phyloP scores from a whole-genome alignment of 1,284 basidiomycete genomes.

The Cryptococcus maquisensis region DNA sequence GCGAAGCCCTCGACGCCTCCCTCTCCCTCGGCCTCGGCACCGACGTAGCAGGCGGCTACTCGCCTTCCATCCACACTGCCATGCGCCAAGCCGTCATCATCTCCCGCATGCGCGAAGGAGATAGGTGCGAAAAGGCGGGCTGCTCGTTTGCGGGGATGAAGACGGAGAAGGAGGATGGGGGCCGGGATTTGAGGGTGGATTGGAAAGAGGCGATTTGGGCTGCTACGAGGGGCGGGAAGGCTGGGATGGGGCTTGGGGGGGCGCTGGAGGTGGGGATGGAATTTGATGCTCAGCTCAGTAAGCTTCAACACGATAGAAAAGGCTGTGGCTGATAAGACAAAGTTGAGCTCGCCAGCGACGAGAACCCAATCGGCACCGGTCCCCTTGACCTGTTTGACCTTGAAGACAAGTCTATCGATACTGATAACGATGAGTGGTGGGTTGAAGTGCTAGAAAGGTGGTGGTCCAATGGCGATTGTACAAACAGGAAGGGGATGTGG shows the following conservation, averaged over 20 bases:
- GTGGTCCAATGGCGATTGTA: conserved; percentile 73
- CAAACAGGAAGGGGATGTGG: conserved; percentile 66
- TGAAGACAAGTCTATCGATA: neutral
- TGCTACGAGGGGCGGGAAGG: conserved; percentile 69
- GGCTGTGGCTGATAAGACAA: neutral
- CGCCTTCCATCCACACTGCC: conserved; percentile 64
- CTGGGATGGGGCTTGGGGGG: conserved; percentile 60
- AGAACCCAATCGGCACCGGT: conserved; percentile 53
- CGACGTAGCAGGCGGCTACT: conserved; percentile 81
- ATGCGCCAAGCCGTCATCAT: conserved; percentile 73
- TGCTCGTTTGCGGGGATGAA: conserved; percentile 8
- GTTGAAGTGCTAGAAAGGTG: conserved; percentile 71
- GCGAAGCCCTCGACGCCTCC: conserved; percentile 62
- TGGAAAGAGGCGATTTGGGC: conserved; percentile 77
- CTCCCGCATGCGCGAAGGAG: conserved; percentile 66
- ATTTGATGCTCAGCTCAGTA: conserved; percentile 77
- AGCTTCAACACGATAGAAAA: conserved; percentile 34
- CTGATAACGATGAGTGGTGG: conserved; percentile 37
- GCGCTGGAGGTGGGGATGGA: conserved; percentile 62
- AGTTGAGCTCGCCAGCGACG: conserved; percentile 18
- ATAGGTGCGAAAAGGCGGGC: conserved; percentile 41
- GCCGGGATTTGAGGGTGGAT: conserved; percentile 53
- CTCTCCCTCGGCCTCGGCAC: conserved; percentile 72
- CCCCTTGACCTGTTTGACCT: conserved; percentile 64
- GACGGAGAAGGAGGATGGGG: conserved; percentile 6